phyloP scores from a whole-genome alignment of 768 basidiomycete species.

The Paxillus involutus region DNA sequence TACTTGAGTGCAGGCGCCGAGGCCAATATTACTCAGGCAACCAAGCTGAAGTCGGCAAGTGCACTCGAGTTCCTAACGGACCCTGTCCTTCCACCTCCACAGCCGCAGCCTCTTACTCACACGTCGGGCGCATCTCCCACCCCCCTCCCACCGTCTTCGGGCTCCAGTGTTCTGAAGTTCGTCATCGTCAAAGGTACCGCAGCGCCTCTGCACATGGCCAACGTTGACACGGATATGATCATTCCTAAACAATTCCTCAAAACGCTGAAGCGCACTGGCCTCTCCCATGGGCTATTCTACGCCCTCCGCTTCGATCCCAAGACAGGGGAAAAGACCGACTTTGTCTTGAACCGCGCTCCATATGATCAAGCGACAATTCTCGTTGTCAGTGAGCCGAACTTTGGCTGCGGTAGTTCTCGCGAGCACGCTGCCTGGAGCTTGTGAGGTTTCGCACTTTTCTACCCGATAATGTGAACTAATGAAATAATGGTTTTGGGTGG shows the following conservation, averaged over 20 bases:
- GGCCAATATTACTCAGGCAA: constrained; percentile 41
- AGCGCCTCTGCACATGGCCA: constrained; percentile 78
- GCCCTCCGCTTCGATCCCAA: constrained; percentile 76
- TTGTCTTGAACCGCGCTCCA: constrained; percentile 79
- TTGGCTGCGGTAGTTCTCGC: constrained; percentile 87
- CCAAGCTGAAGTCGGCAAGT: constrained; percentile 68
- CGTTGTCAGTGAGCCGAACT: constrained; percentile 84
- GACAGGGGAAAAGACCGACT: constrained; percentile 80
- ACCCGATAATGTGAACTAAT: not conserved
- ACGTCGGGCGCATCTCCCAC: constrained; percentile 30
- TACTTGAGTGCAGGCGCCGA: constrained; percentile 52
- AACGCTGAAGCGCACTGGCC: constrained; percentile 86
- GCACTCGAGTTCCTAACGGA: constrained; percentile 79
- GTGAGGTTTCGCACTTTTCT: constrained; percentile 42
- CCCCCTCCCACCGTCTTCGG: constrained; percentile 41
- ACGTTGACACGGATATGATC: constrained; percentile 93
- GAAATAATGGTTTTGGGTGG: constrained; percentile 1
- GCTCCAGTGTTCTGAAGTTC: constrained; percentile 61
- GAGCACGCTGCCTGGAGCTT: constrained; percentile 91
- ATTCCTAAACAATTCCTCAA: constrained; percentile 95
- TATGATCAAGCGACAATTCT: constrained; percentile 77
- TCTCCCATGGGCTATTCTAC: constrained; percentile 81
- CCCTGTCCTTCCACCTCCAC: constrained; percentile 55
- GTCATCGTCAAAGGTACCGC: constrained; percentile 70
- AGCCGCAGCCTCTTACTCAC: constrained; percentile 39